Conservation (phyloP, 257 asterid species). For the Lavandula angustifolia region DNA sequence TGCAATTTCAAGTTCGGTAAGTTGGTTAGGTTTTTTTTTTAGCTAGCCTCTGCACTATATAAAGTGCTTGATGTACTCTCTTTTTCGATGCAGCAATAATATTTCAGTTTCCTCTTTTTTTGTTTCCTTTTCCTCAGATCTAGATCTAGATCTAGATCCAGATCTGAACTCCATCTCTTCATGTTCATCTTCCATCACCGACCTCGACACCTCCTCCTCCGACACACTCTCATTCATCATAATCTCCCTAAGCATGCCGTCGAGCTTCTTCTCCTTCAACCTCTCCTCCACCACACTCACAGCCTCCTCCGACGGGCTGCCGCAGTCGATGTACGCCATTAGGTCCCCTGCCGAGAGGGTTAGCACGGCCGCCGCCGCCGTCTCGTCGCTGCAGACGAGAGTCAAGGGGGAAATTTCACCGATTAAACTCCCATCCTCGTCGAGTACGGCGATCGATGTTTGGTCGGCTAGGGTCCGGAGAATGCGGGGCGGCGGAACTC, state of each 20-base stretch:
- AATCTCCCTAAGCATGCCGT: conserved; percentile 57
- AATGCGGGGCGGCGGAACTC: conserved; percentile 57
- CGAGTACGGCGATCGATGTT: conserved; percentile 76
- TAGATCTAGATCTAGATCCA: too few species aligned
- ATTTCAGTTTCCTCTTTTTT: too few species aligned
- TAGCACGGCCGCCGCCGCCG: conserved; percentile 60
- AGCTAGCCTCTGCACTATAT: too few species aligned
- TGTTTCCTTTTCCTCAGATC: too few species aligned
- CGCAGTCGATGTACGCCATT: conserved; percentile 74
- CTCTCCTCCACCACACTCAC: conserved; percentile 52
- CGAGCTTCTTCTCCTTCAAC: conserved; percentile 58
- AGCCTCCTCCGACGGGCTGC: conserved; percentile 75
- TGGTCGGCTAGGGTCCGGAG: conserved; percentile 50
- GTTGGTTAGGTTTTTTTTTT: too few species aligned
- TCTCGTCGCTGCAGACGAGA: conserved; percentile 61
- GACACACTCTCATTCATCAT: conserved; percentile 24
- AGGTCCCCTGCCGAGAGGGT: conserved; percentile 84
- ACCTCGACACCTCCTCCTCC: conserved; percentile 26
- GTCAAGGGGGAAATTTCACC: conserved; percentile 80
- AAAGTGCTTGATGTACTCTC: too few species aligned
- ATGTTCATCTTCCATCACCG: conserved; percentile 20
- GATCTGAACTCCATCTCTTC: too few species aligned
- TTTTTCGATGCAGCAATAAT: too few species aligned
- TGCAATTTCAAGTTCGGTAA: too few species aligned
- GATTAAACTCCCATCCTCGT: conserved; percentile 49